Conservation (phyloP, 306 rosid species). For the Quercus variabilis region DNA sequence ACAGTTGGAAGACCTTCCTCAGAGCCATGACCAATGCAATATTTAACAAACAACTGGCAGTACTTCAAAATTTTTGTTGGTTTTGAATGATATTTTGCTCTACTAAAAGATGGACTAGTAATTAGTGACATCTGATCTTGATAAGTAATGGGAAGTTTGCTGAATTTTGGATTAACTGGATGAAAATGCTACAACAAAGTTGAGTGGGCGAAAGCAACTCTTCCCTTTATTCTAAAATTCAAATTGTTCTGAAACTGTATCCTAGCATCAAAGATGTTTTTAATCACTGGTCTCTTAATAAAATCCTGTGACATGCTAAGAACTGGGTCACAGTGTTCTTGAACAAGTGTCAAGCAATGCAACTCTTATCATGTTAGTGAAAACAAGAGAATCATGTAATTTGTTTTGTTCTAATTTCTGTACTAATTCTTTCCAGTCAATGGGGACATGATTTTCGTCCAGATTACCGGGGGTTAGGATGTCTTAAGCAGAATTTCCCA, state of each 20-base stretch:
- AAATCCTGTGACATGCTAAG: not conserved
- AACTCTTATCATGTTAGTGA: conserved; percentile 16
- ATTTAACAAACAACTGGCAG: too few relatives aligned
- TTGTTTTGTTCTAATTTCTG: not conserved
- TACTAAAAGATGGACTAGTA: too few relatives aligned
- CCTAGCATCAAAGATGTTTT: not conserved
- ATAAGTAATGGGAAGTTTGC: too few relatives aligned
- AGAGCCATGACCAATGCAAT: too few relatives aligned
- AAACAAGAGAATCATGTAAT: conserved; percentile 10
- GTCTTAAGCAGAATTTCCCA: conserved; percentile 78
- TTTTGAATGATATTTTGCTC: too few relatives aligned
- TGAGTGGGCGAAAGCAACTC: too few relatives aligned
- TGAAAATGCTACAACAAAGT: too few relatives aligned
- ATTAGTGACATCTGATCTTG: too few relatives aligned
- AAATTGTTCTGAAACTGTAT: not conserved
- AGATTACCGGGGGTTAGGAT: conserved; percentile 84
- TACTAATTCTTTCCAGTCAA: conserved; percentile 56
- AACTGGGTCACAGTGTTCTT: not conserved
- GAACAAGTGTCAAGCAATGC: conserved; percentile 13
- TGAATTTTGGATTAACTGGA: too few relatives aligned
- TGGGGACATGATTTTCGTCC: conserved; percentile 99
- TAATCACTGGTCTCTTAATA: not conserved
- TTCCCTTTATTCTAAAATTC: not conserved
- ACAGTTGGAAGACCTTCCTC: too few relatives aligned
- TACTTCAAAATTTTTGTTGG: too few relatives aligned